These are phyloP conservation scores for Sclerotinia minor DNA, from an alignment of 2,329 filamentous ascomycete genomes.

Conservation along the genomic window DNA sequence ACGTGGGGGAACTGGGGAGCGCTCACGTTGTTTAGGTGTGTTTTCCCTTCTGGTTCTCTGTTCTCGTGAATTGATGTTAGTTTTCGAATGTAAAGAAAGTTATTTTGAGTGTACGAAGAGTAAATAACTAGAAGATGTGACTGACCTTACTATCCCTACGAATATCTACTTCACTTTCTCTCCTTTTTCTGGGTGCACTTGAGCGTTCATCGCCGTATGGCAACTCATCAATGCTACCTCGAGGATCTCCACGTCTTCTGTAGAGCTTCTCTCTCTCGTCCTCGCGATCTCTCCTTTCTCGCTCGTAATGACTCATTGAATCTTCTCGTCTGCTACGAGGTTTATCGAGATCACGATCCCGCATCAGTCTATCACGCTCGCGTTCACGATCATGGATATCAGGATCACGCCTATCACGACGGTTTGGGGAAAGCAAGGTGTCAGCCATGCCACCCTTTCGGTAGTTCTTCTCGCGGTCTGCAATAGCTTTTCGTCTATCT, in stretches of 20 bases:
- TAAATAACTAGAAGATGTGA: conserved; percentile 1
- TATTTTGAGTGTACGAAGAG: background rate
- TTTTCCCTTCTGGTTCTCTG: conserved; percentile 61
- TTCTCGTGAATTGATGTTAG: conserved; percentile 27
- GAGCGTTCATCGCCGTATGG: conserved; percentile 81
- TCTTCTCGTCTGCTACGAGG: conserved; percentile 59
- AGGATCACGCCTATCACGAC: conserved; percentile 44
- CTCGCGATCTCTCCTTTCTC: conserved; percentile 83
- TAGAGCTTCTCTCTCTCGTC: conserved; percentile 88
- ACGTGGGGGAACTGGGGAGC: conserved; percentile 54
- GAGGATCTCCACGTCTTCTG: conserved; percentile 74
- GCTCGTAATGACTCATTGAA: conserved; percentile 69
- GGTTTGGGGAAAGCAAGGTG: conserved; percentile 51
- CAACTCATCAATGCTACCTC: conserved; percentile 79
- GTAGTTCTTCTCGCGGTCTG: conserved; percentile 91
- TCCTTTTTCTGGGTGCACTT: conserved; percentile 67
- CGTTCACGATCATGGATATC: conserved; percentile 42
- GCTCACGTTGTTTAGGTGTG: conserved; percentile 54
- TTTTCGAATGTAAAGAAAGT: background rate
- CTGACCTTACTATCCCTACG: conserved; percentile 61
- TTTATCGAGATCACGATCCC: conserved; percentile 43
- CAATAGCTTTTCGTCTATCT: conserved; percentile 88
- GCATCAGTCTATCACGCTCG: conserved; percentile 37
- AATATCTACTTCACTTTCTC: conserved; percentile 73
- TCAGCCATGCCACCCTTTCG: conserved; percentile 74